A percentile compares a stretch with the other conserved stretches of the same genome.
phyloP scores from a whole-genome alignment of 257 asterid genomes.

The Solanum pinnatisectum region DNA sequence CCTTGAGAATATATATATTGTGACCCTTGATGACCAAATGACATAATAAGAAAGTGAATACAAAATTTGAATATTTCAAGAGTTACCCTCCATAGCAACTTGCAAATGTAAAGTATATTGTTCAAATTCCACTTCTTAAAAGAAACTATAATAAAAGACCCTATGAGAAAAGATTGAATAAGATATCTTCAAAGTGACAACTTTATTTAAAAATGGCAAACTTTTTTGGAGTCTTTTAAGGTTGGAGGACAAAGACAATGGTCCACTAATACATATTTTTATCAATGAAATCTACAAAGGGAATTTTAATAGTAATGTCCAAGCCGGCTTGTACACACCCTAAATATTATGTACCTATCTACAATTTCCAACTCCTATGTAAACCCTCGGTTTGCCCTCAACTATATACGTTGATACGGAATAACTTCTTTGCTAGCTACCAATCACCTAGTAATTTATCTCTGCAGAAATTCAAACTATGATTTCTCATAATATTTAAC shows the following conservation, averaged over 20 bases:
- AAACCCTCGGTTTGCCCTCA: too few relatives aligned
- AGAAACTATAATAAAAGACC: not conserved
- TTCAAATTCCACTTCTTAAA: not conserved
- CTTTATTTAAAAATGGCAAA: not conserved
- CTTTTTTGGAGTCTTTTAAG: not conserved
- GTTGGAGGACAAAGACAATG: not conserved
- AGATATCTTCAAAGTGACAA: not conserved
- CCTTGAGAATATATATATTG: not conserved
- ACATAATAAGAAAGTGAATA: not conserved
- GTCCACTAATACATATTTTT: not conserved
- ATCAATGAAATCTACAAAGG: not conserved
- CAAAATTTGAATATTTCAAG: not conserved
- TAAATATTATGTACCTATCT: not conserved
- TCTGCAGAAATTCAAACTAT: not conserved
- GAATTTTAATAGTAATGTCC: not conserved
- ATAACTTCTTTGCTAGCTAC: too few relatives aligned
- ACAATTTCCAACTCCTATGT: not conserved
- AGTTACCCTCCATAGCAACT: not conserved
- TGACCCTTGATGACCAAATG: not conserved
- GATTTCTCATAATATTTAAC: not conserved
- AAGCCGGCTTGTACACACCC: accelerated
- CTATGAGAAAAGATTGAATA: not conserved
- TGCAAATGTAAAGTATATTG: not conserved
- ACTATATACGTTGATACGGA: too few relatives aligned
- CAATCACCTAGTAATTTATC: not conserved